Conservation (phyloP, 2,329 filamentous ascomycete species). For the Beauveria rudraprayagi region DNA sequence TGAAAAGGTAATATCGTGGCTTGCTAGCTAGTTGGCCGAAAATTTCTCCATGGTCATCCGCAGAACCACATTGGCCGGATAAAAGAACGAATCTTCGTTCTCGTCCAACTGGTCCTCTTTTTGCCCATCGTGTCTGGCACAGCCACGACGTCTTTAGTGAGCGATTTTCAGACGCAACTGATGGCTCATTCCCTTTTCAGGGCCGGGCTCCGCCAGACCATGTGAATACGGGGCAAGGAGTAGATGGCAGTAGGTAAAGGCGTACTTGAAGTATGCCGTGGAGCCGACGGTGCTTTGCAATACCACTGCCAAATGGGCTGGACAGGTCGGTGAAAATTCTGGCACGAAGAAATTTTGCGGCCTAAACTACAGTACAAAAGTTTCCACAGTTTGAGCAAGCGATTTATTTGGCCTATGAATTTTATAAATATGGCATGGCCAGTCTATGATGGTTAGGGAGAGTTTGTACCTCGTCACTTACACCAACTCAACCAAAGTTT, state of each 20-base stretch:
- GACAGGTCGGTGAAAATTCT: neutral
- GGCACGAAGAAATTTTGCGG: neutral
- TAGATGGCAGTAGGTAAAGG: neutral
- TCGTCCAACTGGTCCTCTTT: neutral
- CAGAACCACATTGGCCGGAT: neutral
- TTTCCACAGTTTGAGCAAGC: neutral
- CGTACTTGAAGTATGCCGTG: neutral
- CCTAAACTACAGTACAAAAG: too few species aligned
- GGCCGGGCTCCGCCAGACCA: neutral
- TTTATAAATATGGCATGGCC: neutral
- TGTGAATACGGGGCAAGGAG: neutral
- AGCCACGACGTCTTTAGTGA: neutral
- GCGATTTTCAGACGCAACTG: neutral
- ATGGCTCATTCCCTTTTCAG: neutral
- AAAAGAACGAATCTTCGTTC: neutral
- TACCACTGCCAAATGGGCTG: neutral
- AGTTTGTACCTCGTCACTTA: neutral
- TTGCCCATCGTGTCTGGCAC: neutral
- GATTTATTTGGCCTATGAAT: neutral
- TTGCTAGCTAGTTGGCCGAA: neutral
- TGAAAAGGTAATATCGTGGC: neutral
- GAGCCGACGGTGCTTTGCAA: neutral
- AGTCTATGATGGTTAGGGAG: too few species aligned
- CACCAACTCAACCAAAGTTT: neutral
- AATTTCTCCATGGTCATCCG: neutral